A percentile compares a stretch with the other conserved stretches of the same genome.
Conservation (phyloP, 371 early-diverging fungal species). For the Saksenaea oblongispora region DNA sequence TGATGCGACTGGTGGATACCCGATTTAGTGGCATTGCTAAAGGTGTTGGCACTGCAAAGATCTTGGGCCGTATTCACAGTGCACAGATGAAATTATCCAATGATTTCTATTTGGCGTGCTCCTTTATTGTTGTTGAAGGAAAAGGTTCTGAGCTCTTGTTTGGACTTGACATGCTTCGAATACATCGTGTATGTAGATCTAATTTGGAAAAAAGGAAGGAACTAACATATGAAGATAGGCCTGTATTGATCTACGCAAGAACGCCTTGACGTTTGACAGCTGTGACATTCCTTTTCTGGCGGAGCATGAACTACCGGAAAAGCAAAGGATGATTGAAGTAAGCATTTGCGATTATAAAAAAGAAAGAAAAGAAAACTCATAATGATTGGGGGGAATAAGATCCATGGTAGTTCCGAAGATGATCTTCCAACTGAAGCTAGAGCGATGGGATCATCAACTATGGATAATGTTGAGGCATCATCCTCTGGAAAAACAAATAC, state of each 20-base stretch:
- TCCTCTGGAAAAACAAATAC: conserved; percentile 15
- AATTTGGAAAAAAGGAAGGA: not conserved
- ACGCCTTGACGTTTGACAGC: conserved; percentile 80
- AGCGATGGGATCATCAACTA: conserved; percentile 31
- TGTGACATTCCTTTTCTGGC: conserved; percentile 84
- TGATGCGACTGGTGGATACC: conserved; percentile 88
- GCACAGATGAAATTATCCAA: conserved; percentile 80
- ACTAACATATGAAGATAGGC: conserved; percentile 49
- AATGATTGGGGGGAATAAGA: conserved; percentile 26
- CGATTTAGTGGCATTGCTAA: conserved; percentile 91
- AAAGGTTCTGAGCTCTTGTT: conserved; percentile 90
- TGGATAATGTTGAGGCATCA: conserved; percentile 18
- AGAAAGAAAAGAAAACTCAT: conserved; percentile 17
- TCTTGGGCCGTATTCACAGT: conserved; percentile 91
- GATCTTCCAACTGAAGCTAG: conserved; percentile 42
- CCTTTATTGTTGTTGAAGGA: conserved; percentile 93
- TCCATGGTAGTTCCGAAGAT: conserved; percentile 44
- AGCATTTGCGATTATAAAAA: not conserved
- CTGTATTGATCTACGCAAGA: conserved; percentile 85
- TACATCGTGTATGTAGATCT: conserved; percentile 55
- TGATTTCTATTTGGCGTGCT: conserved; percentile 77
- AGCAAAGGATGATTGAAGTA: conserved; percentile 55
- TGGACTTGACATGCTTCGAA: conserved; percentile 94
- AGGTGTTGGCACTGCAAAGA: conserved; percentile 96
- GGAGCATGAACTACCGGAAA: conserved; percentile 89